Conservation (phyloP, 805 yeast genomes). For the Hanseniaspora meyeri region DNA sequence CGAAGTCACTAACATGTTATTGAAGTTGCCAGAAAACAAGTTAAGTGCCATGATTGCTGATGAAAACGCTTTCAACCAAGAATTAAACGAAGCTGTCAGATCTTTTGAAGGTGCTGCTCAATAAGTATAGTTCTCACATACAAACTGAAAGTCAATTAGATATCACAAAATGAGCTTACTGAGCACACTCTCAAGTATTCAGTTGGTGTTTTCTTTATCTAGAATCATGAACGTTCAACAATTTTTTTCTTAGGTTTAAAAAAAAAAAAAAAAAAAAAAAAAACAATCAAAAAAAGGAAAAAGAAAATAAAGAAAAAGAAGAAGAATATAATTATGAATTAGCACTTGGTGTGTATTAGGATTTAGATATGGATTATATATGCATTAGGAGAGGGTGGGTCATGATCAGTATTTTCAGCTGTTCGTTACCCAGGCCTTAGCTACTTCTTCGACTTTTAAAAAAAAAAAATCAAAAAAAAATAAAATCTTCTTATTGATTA, state of each 20-base stretch:
- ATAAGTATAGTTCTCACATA: neutral
- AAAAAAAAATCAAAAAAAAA: too few species aligned
- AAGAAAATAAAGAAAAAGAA: neutral
- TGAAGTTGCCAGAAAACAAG: conserved; percentile 87
- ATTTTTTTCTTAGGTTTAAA: neutral
- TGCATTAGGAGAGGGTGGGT: neutral
- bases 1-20: conserved; percentile 97
- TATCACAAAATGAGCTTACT: too few species aligned
- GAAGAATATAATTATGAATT: neutral
- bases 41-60: conserved; percentile 79
- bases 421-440: neutral
- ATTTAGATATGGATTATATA: neutral
- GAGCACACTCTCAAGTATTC: too few species aligned
- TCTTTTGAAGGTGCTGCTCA: neutral
- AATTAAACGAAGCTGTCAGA: conserved; percentile 61
- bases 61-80: conserved; percentile 77
- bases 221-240: neutral
- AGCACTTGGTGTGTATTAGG: neutral
- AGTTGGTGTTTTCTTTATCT: too few species aligned
- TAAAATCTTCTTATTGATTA: too few species aligned
- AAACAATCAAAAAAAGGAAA: neutral
- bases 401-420: neutral
- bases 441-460: too few species aligned
- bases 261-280: conserved; percentile 1
- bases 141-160: too few species aligned